These are phyloP conservation scores for Nemania diffusa DNA, from an alignment of 2,329 filamentous ascomycete species.

Conservation along the genomic window DNA sequence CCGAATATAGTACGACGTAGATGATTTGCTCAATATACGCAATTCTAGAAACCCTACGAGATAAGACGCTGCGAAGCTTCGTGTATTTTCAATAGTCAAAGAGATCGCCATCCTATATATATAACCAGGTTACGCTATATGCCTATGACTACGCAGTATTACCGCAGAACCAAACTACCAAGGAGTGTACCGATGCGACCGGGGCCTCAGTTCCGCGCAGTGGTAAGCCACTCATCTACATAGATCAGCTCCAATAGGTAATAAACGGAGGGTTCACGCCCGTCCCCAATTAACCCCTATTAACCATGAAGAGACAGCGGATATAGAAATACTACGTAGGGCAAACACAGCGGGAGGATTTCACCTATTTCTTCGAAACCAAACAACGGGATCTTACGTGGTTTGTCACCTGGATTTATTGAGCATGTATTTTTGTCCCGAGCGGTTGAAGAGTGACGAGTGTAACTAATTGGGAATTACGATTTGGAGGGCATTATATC, in stretches of 20 bases:
- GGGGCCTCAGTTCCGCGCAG: constrained; percentile 5
- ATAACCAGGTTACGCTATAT: not conserved
- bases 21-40: too few relatives aligned
- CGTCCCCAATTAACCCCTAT: constrained; percentile 31
- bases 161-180: not conserved
- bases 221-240: constrained; percentile 5
- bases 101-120: not conserved
- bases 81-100: not conserved
- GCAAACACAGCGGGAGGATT: too few relatives aligned
- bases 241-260: constrained; percentile 31
- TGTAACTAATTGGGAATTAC: not conserved
- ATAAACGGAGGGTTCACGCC: constrained; percentile 41
- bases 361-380: not conserved
- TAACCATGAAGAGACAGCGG: too few relatives aligned
- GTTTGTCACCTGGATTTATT: not conserved
- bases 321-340: not conserved
- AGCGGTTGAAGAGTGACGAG: not conserved
- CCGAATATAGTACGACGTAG: not conserved
- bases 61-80: too few relatives aligned
- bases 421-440: not conserved
- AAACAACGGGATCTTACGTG: not conserved
- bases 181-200: not conserved
- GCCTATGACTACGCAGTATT: not conserved
- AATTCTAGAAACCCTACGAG: too few relatives aligned
- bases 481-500: not conserved